Evolutionary conservation across 1,284 basidiomycete genomes (phyloP), one percentile per base, ranked within the genome.

Genomic region (Puccinia polysora): DNA sequence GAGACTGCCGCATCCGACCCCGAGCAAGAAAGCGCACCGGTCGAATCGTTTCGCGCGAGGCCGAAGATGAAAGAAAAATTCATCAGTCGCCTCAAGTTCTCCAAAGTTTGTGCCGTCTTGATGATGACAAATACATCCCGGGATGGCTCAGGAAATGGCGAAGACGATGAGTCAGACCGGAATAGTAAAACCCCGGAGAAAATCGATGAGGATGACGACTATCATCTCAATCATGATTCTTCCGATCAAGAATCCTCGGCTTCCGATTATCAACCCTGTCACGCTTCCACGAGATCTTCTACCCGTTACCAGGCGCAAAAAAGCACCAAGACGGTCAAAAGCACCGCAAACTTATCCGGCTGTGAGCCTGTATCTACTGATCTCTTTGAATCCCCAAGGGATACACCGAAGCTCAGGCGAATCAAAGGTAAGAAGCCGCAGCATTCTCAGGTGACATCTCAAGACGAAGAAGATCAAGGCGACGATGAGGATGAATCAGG

Each of bases 81-180:
- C 38, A 56, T 68, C 38, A 52, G 53, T 40, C 50, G 65, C 15
- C 20, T 53, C 8, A 53, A 68, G 34, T 68, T 68, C 38, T 55
- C 65, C 14, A 52, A 56, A 45, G 65, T 68, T 18, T 68, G 65
- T 47, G 65, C 65, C 30, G 65, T 45, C 30, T 68, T 68, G 50
- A 68, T 68, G 65, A 25, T 45, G 5, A 40, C 28, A 7, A 38
- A 52, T 55, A 38, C 38, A 18, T 23, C 34, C 52, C 14, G 25
- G 0, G n/a, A 45, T 40, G 12, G 23, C 12, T 28, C 40, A 1
- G 63, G 45, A n/a, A 52, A 20, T 0, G 63, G 50, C 6, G 50
- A 65, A 23, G 49, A 52, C 28, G 28, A 20, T 40, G 38, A 18
- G 38, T 45, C 36, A 43, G 65, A 45, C n/a, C 32, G 56, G 6